A percentile compares a stretch with the other conserved stretches of the same genome.
Evolutionary conservation across 768 basidiomycete species (phyloP).

Genomic region (Peribolospora kevripleyi): DNA sequence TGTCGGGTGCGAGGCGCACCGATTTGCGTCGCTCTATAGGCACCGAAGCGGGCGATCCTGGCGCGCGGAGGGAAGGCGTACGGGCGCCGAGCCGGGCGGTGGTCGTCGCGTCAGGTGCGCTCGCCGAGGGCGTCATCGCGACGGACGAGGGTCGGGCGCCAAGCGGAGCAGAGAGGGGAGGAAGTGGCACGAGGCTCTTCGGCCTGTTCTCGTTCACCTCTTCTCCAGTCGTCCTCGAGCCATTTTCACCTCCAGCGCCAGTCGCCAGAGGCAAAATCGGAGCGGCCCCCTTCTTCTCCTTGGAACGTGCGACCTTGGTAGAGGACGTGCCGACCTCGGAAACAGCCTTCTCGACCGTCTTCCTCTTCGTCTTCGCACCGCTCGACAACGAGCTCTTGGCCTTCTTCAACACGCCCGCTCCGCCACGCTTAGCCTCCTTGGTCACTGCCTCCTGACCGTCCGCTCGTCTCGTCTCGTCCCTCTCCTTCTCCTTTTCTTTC

Average conservation of each 20-base stretch:
- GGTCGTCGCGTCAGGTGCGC: not conserved
- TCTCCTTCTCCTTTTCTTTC: not conserved
- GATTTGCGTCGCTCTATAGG: too few species aligned
- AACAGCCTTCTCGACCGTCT: not conserved
- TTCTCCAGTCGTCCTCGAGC: not conserved
- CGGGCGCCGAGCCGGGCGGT: not conserved
- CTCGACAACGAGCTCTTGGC: not conserved
- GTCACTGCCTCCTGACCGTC: not conserved
- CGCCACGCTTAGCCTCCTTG: not conserved
- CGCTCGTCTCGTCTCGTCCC: not conserved
- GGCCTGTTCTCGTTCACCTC: too few species aligned
- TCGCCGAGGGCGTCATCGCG: not conserved
- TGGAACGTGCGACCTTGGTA: not conserved
- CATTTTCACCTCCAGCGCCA: not conserved
- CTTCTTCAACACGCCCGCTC: not conserved
- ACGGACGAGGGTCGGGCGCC: not conserved
- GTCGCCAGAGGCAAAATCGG: not conserved
- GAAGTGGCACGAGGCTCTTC: not conserved
- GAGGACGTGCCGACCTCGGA: not conserved
- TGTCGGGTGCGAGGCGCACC: too few species aligned
- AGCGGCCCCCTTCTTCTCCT: not conserved
- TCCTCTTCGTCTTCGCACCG: not conserved
- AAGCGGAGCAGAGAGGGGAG: not conserved
- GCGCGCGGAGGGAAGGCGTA: too few species aligned
- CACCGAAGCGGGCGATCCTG: too few species aligned